phyloP scores from a whole-genome alignment of 2,329 filamentous ascomycete genomes.

The Xylariales sp. region DNA sequence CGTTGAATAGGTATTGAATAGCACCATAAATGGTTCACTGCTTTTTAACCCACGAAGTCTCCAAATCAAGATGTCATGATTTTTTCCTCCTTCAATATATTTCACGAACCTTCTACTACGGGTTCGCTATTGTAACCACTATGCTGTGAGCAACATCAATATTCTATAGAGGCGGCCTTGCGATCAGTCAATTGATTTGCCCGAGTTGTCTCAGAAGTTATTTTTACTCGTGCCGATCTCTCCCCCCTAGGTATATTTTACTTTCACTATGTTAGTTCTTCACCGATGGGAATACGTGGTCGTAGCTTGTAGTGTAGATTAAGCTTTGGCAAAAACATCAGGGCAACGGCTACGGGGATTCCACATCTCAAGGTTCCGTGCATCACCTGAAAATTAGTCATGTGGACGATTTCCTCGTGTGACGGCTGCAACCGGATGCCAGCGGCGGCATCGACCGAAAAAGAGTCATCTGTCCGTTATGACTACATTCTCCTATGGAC shows the following conservation, averaged over 20 bases:
- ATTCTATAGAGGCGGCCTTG: too few species aligned
- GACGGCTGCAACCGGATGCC: conserved; percentile 23
- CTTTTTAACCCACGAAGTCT: too few species aligned
- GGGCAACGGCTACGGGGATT: too few species aligned
- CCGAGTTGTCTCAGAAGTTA: not conserved
- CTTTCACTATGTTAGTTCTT: not conserved
- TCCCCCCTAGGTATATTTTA: too few species aligned
- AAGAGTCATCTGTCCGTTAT: conserved; percentile 13
- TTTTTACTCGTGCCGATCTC: not conserved
- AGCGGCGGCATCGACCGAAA: conserved; percentile 17
- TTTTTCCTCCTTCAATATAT: too few species aligned
- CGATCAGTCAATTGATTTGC: not conserved
- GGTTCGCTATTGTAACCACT: too few species aligned
- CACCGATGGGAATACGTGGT: not conserved
- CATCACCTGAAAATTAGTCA: not conserved
- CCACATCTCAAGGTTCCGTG: too few species aligned
- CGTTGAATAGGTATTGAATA: too few species aligned
- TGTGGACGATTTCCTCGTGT: conserved; percentile 1
- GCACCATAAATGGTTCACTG: too few species aligned
- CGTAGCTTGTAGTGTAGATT: not conserved
- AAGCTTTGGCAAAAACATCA: too few species aligned
- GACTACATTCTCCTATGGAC: not conserved
- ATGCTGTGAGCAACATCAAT: too few species aligned
- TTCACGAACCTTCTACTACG: not conserved
- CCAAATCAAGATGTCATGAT: too few species aligned